Evolutionary conservation across 2,329 filamentous ascomycete genomes (phyloP), one percentile per base, ranked within the genome.

Genomic region (Colletotrichum echinochloae): DNA sequence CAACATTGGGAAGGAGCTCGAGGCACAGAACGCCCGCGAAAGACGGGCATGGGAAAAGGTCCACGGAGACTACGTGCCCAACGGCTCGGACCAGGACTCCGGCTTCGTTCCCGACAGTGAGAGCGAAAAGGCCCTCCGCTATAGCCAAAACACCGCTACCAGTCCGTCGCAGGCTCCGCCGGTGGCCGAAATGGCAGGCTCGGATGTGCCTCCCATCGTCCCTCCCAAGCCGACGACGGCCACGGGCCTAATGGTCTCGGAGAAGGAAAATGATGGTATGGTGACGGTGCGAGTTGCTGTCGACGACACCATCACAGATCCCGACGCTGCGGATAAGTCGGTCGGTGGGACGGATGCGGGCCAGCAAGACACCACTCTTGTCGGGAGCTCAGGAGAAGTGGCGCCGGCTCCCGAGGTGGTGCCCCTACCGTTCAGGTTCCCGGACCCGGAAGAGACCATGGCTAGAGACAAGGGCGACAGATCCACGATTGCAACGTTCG

Each of bases 41-140:
- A 86, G 88, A 54, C 83, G 83, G 8, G 83, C 90, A 71, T 98
- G 95, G 95, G 95, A 98, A 78, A 87, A 88, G 7, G 84, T 88
- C 2, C 96, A 97, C 74, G 93, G 92, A 0, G 85, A 92, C 66
- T 80, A 83, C 30, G 72, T 71, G 7, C 73, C 77, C 9, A 76
- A 78, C 20, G 76, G 73, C 3, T 84, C 84, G 1, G 81, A 80
- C 28, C 64, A 67, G 28, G 85, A 87, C 39, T 91, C 87, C 0
- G 87, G 85, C 48, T 71, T 71, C 14, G 79, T 86, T 37, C 86
- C 83, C 28, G 85, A 85, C 51, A 78, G 82, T 68, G 81, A 81
- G 2, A 86, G 81, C 73, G 85, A 88, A 70, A 87, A 86, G 74
- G 60, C 18, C 5, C 12, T n/a, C 44, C 44, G n/a, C 14, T 65